These are phyloP conservation scores for Tuber calosporum DNA, from an alignment of 495 filamentous ascomycete species.

Conservation along the genomic window DNA sequence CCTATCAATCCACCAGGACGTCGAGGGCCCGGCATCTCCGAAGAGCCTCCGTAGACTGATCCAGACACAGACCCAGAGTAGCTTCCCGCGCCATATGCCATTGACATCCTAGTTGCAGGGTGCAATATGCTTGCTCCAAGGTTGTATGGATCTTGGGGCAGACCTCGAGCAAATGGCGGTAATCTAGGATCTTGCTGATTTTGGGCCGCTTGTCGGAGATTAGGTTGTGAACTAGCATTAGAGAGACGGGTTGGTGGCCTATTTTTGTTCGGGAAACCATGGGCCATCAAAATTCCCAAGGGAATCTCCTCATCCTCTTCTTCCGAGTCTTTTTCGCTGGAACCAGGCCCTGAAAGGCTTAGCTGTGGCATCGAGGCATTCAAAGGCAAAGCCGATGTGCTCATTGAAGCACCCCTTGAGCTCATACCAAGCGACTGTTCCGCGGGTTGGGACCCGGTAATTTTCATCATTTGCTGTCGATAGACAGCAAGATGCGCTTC, in stretches of 20 bases:
- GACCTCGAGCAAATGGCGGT: constrained; percentile 76
- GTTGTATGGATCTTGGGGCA: constrained; percentile 80
- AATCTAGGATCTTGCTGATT: constrained; percentile 45
- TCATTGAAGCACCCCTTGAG: constrained; percentile 48
- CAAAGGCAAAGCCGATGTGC: constrained; percentile 51
- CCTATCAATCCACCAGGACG: constrained; percentile 69
- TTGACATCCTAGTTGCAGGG: constrained; percentile 64
- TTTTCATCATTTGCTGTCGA: constrained; percentile 94
- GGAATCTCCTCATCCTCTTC: constrained; percentile 86
- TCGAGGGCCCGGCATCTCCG: constrained; percentile 44
- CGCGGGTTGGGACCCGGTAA: constrained; percentile 62
- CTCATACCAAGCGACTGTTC: constrained; percentile 43
- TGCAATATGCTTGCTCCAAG: constrained; percentile 75
- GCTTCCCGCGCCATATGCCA: constrained; percentile 61
- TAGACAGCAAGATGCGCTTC: constrained; percentile 87
- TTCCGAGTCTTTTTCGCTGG: constrained; percentile 48
- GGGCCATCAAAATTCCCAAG: constrained; percentile 77
- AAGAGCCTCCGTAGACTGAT: constrained; percentile 44
- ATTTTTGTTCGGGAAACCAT: constrained; percentile 83
- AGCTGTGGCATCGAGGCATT: constrained; percentile 35
- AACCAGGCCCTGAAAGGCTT: constrained; percentile 37
- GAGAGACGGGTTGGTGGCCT: constrained; percentile 67
- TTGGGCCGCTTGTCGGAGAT: constrained; percentile 49
- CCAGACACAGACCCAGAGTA: constrained; percentile 46
- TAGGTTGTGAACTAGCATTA: constrained; percentile 59